These are phyloP conservation scores for Aspergillus jensenii DNA, from an alignment of 2,329 filamentous ascomycete species.

Conservation along the genomic window DNA sequence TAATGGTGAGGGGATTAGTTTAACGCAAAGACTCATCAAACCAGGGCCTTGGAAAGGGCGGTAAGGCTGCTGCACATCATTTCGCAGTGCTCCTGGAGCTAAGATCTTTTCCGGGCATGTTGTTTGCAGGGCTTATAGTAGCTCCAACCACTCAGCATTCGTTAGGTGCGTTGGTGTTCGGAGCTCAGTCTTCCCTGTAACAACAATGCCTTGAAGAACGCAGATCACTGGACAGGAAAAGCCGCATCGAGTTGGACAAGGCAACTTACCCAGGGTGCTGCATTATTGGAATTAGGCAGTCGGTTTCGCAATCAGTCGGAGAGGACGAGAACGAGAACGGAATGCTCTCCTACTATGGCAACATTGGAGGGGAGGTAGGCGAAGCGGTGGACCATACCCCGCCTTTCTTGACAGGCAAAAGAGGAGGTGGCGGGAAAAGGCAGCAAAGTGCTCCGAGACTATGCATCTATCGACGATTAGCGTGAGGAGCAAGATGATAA, in stretches of 20 bases:
- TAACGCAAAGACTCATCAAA: too few species aligned
- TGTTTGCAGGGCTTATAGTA: neutral
- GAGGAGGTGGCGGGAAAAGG: conserved; percentile 8
- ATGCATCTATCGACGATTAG: conserved; percentile 3
- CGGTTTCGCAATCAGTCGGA: neutral
- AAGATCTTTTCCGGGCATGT: neutral
- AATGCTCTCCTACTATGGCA: neutral
- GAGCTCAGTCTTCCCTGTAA: neutral
- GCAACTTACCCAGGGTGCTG: conserved; percentile 4
- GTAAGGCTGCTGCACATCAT: conserved; percentile 13
- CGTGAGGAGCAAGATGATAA: conserved; percentile 3
- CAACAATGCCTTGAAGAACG: neutral
- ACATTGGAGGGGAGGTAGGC: neutral
- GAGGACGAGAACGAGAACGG: neutral
- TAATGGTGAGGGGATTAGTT: too few species aligned
- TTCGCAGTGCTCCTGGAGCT: conserved; percentile 1
- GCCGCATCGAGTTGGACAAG: conserved; percentile 7
- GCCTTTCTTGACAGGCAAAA: conserved; percentile 5
- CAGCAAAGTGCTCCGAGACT: neutral
- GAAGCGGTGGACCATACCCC: conserved; percentile 13
- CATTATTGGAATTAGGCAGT: neutral
- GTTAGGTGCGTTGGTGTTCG: neutral
- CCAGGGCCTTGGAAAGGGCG: conserved; percentile 1
- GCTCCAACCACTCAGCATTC: neutral
- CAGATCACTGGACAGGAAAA: conserved; percentile 1